Evolutionary conservation across 1,284 basidiomycete genomes (phyloP).

Genomic region (Sporisorium graminicola): DNA sequence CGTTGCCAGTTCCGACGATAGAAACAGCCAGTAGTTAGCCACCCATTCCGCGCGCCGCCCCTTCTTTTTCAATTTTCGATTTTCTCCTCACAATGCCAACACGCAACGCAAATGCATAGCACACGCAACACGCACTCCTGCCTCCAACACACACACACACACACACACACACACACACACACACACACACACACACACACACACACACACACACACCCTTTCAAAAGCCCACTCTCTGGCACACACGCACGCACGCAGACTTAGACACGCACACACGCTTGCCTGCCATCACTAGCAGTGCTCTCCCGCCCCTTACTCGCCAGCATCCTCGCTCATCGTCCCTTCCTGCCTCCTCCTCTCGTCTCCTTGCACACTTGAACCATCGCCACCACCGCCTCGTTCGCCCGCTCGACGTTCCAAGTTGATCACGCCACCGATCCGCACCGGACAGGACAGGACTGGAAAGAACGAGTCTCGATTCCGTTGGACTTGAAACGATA

Average conservation of each 20-base stretch:
- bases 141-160: not conserved
- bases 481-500: not conserved
- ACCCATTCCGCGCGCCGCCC: conserved; percentile 4
- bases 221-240: not conserved
- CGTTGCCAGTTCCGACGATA: not conserved
- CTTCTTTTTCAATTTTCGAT: not conserved
- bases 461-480: not conserved
- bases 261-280: conserved; percentile 18
- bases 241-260: conserved; percentile 13
- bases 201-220: not conserved
- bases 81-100: not conserved
- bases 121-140: not conserved
- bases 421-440: conserved; percentile 2
- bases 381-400: not conserved
- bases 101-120: not conserved
- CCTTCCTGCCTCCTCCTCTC: not conserved
- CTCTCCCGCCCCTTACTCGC: conserved; percentile 7
- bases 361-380: not conserved
- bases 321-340: not conserved
- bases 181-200: too few species aligned
- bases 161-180: conserved; percentile 7
- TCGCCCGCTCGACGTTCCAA: conserved; percentile 1
- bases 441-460: conserved; percentile 2
- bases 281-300: conserved; percentile 6
- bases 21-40: too few species aligned